phyloP scores from a whole-genome alignment of 129 eudicot genomes.

The Tanacetum coccineum region DNA sequence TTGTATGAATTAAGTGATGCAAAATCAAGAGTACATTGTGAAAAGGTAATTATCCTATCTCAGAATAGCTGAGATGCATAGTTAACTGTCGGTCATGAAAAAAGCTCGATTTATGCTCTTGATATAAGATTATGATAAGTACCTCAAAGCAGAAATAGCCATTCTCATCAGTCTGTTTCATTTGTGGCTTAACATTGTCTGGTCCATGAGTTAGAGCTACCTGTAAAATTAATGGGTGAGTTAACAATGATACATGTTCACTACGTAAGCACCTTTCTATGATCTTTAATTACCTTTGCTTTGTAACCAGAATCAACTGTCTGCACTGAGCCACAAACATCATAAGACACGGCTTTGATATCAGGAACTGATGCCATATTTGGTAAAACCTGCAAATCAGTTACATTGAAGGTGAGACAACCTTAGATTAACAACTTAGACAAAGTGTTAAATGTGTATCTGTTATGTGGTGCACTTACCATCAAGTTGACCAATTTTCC shows the following conservation, averaged over 20 bases:
- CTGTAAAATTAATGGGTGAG: constrained; percentile 35
- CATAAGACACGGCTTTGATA: constrained; percentile 86
- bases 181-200: constrained; percentile 89
- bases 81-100: neutral
- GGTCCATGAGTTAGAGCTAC: constrained; percentile 99
- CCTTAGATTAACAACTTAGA: neutral
- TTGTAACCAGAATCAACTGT: constrained; percentile 62
- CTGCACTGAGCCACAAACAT: constrained; percentile 77
- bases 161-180: constrained; percentile 60
- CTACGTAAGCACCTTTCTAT: neutral
- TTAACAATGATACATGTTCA: constrained; percentile 8
- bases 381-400: constrained; percentile 68
- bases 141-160: constrained; percentile 98
- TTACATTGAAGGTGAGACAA: constrained; percentile 10
- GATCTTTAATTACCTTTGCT: constrained; percentile 55
- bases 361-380: constrained; percentile 89
- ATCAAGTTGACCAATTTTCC: constrained; percentile 62
- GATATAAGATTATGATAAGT: constrained; percentile 16
- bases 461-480: constrained; percentile 43
- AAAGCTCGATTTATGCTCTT: constrained; percentile 6
- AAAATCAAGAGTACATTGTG: neutral
- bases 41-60: neutral
- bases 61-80: neutral
- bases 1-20: constrained; percentile 10
- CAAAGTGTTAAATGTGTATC: neutral